Percentiles rank a stretch among this genome's conserved stretches.
These are phyloP conservation scores for Beauveria bassiana DNA, from an alignment of 2,329 filamentous ascomycete genomes.

Conservation along the genomic window DNA sequence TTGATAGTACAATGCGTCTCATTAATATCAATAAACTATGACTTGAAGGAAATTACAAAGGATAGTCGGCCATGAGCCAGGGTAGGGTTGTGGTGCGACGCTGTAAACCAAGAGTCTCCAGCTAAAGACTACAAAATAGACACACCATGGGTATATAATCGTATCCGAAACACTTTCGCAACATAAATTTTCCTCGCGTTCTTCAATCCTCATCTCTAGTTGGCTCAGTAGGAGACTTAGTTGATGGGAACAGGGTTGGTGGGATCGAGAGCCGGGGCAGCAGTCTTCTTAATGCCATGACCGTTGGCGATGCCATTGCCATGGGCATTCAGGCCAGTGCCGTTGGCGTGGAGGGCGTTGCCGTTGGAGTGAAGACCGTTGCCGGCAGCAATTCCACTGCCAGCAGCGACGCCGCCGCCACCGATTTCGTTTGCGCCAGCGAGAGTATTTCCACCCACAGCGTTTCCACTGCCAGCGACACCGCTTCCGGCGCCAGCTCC, in stretches of 20 bases:
- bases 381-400: conserved; percentile 13
- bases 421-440: conserved; percentile 11
- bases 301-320: conserved; percentile 15
- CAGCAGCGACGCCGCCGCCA: conserved; percentile 10
- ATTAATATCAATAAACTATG: conserved; percentile 3
- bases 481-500: conserved; percentile 11
- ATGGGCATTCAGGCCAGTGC: conserved; percentile 11
- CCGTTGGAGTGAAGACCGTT: background rate
- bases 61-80: background rate
- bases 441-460: conserved; percentile 9
- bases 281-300: background rate
- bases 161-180: conserved; percentile 2
- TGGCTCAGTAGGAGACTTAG: background rate
- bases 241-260: conserved; percentile 3
- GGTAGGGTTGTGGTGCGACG: background rate
- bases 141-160: conserved; percentile 11
- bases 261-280: conserved; percentile 2
- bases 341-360: conserved; percentile 6
- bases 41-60: conserved; percentile 1
- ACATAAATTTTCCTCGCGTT: background rate
- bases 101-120: conserved; percentile 3
- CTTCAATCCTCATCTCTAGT: background rate
- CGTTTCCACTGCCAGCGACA: conserved; percentile 14
- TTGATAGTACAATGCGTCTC: background rate
- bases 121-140: conserved; percentile 1